Evolutionary conservation across 208 protist genomes (phyloP).

Genomic region (Leptomonas pyrrhocoris): DNA sequence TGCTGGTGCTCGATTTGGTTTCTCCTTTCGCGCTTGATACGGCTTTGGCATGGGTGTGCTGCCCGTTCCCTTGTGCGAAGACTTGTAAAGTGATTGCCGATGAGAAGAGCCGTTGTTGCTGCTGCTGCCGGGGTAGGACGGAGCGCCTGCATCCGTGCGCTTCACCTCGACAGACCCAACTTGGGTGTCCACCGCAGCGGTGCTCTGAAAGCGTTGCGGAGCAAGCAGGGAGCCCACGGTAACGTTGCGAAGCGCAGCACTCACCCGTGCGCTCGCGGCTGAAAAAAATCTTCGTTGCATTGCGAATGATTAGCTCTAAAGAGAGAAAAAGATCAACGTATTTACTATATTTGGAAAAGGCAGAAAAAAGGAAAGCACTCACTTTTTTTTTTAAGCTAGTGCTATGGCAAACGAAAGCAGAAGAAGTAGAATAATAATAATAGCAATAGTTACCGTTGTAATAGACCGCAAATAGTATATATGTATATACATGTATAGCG

Average conservation of each 20-base stretch:
- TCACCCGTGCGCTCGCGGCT: neutral
- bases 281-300: conserved; percentile 25
- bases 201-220: conserved; percentile 19
- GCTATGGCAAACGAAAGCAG: no score
- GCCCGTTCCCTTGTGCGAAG: conserved; percentile 72
- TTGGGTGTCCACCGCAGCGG: neutral
- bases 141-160: neutral
- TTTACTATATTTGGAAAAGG: neutral
- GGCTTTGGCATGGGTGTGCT: conserved; percentile 44
- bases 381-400: neutral
- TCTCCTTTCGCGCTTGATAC: conserved; percentile 19
- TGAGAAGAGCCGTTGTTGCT: conserved; percentile 11
- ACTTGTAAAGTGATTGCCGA: conserved; percentile 73
- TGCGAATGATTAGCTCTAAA: no score
- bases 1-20: conserved; percentile 9
- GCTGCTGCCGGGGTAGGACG: neutral
- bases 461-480: no score
- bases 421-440: conserved; percentile 2
- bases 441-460: neutral
- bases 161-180: neutral
- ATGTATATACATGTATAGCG: neutral
- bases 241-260: neutral
- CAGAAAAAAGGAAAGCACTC: no score
- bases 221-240: neutral
- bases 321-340: neutral